Conservation (phyloP, 75 land plant genomes). For the Cunninghamia lanceolata region DNA sequence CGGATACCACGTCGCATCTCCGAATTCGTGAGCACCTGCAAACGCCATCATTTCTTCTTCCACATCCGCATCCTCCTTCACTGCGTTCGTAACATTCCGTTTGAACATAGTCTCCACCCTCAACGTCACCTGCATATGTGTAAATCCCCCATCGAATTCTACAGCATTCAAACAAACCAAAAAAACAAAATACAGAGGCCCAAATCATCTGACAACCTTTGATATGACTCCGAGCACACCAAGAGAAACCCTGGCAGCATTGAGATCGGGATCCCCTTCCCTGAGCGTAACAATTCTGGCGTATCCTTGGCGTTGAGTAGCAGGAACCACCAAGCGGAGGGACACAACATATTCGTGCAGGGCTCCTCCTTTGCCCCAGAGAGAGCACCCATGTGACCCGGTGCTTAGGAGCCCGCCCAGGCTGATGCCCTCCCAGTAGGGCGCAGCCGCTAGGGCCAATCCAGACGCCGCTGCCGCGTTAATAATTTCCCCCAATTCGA, state of each 20-base stretch:
- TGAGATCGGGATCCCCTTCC: slow-evolving; percentile 23
- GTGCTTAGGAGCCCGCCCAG: slow-evolving; percentile 58
- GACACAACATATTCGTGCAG: slow-evolving; percentile 63
- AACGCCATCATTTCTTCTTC: slow-evolving; percentile 35
- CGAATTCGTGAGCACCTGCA: slow-evolving; percentile 61
- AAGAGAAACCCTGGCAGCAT: slow-evolving; percentile 70
- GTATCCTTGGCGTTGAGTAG: too few relatives aligned
- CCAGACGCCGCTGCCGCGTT: slow-evolving; percentile 35
- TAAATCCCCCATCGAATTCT: not conserved
- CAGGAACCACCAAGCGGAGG: slow-evolving; percentile 42
- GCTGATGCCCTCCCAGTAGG: slow-evolving; percentile 72
- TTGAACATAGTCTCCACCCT: slow-evolving; percentile 57
- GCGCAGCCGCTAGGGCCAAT: slow-evolving; percentile 53
- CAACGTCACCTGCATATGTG: slow-evolving; percentile 12
- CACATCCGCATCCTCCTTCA: slow-evolving; percentile 36
- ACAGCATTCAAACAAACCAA: not conserved
- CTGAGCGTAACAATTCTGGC: slow-evolving; percentile 40
- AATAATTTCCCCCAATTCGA: slow-evolving; percentile 45
- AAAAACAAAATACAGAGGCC: not conserved
- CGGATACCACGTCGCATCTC: slow-evolving; percentile 73
- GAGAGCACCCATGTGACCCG: slow-evolving; percentile 78
- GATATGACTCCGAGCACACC: too few relatives aligned
- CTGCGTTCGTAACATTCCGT: slow-evolving; percentile 31
- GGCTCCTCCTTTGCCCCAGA: slow-evolving; percentile 64
- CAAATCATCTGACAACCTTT: slow-evolving; percentile 19